Evolutionary conservation across 352 stramenopile species (phyloP), one percentile per base, ranked within the genome.

Genomic region (Vaucheria bursata): DNA sequence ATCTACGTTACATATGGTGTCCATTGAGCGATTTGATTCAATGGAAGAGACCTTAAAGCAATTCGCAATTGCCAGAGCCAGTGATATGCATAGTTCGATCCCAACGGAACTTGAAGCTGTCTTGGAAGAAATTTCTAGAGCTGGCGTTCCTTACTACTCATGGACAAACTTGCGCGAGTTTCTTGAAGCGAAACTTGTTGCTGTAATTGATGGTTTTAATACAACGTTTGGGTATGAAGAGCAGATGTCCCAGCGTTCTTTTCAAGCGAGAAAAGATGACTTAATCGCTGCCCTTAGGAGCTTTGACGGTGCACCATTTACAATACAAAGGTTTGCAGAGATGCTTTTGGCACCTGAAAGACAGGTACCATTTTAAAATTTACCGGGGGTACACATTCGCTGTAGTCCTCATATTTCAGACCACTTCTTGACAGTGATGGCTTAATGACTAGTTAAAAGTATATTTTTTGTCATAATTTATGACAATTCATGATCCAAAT

Each of bases 281-380:
- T 71, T 81, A 1, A 71, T 77, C 34, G 67, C 52, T 12, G 65
- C 75, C 32, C 50, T 81, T n/a, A 37, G 75, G 35, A 71, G 32
- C 3, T 81, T 81, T 35, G 75, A 81, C 39, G 75, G 67, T 5
- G 75, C 75, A 18, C 75, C 75, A 31, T 81, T 81, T 72, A 81
- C 75, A 3, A 69, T 81, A 7, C 75, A 81, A 59, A 49, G 75
- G 38, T 64, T 81, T 52, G 75, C 75, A 2, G 75, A 81, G 36
- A 65, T 81, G 45, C 69, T 81, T 35, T 53, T 72, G 75, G 75
- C 72, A 34, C 53, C 53, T 2, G 53, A 68, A 34, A 31, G 53
- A 34, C 53, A 68, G 53, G 53, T 68, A 34, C 7, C 31, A 59
- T 25, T n/a, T n/a, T n/a, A n/a, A n/a, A n/a, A n/a, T n/a, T n/a